Percentiles rank a stretch among this genome's conserved stretches.
Conservation (phyloP, 768 basidiomycete genomes). For the Royoungia palumana region DNA sequence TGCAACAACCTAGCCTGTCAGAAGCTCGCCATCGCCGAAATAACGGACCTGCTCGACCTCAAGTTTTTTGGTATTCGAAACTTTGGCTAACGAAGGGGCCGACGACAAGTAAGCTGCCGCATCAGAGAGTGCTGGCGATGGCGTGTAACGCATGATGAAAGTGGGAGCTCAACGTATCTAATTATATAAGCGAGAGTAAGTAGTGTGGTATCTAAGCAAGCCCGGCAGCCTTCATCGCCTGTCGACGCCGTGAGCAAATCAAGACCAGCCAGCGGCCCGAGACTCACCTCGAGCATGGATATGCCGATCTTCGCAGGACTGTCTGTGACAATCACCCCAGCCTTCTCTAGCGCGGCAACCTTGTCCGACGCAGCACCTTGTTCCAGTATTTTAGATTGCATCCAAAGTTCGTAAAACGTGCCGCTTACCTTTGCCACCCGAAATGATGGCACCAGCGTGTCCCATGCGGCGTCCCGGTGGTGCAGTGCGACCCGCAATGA, state of each 20-base stretch:
- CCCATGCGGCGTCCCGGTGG: constrained; percentile 98
- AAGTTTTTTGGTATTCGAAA: constrained; percentile 64
- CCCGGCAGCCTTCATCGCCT: constrained; percentile 81
- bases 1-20: constrained; percentile 24
- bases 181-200: constrained; percentile 37
- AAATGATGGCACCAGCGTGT: constrained; percentile 96
- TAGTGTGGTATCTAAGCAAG: constrained; percentile 46
- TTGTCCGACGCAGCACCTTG: constrained; percentile 90
- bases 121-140: constrained; percentile 46
- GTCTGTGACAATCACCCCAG: constrained; percentile 90
- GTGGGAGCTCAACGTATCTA: constrained; percentile 12
- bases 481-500: constrained; percentile 97
- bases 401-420: background rate
- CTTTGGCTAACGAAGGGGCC: constrained; percentile 48
- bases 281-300: constrained; percentile 80
- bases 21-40: constrained; percentile 11
- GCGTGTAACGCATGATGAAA: constrained; percentile 25
- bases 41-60: constrained; percentile 52
- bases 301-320: constrained; percentile 93
- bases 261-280: background rate
- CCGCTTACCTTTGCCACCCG: constrained; percentile 86
- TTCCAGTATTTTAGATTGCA: background rate
- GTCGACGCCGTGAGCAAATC: constrained; percentile 8
- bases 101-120: constrained; percentile 66
- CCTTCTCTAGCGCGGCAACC: constrained; percentile 83